Evolutionary conservation across 495 filamentous ascomycete species (phyloP), one percentile per base, ranked within the genome.

Genomic region (Penicillium angulare): DNA sequence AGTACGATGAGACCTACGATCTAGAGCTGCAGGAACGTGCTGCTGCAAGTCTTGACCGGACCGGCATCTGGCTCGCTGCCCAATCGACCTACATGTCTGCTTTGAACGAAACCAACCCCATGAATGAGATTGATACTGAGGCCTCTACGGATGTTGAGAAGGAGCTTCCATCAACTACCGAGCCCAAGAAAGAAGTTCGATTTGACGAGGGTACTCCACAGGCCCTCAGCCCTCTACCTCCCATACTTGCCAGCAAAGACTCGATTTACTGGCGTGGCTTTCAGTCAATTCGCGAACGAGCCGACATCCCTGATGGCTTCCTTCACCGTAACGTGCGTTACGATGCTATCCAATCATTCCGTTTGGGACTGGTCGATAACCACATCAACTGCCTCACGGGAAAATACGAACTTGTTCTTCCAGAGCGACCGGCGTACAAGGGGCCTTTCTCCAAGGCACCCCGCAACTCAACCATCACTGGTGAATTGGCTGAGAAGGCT

Each of bases 221-320:
- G 24, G 60, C 65, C 38, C 66, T 59, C 24, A 74, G 65, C 27
- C 65, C 59, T 18, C 42, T 29, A 12, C 67, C 66, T n/a, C 50
- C 67, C 20, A 38, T 56, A 45, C 75, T 56, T 38, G 64, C 61
- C 65, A 76, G 60, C 74, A 72, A 84, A 60, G 89, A 95, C 58
- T 86, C 86, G 1, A 88, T 92, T n/a, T 96, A 93, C 64, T 92
- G 92, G 77, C 85, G 89, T 52, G 90, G 90, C 21, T 97, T 96
- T 65, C 84, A 88, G 52, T 82, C 86, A 36, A 74, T 86, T 36
- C 70, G 81, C 36, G 76, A 82, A 26, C 75, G 74, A 34, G 80
- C 79, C 21, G 78, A 73, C 47, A 71, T 75, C 43, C 70, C 63
- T n/a, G 93, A 97, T 65, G 81, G 84, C 10, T 95, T 95, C 59